Conservation (phyloP, 768 basidiomycete species). For the Pholiota microspora region DNA sequence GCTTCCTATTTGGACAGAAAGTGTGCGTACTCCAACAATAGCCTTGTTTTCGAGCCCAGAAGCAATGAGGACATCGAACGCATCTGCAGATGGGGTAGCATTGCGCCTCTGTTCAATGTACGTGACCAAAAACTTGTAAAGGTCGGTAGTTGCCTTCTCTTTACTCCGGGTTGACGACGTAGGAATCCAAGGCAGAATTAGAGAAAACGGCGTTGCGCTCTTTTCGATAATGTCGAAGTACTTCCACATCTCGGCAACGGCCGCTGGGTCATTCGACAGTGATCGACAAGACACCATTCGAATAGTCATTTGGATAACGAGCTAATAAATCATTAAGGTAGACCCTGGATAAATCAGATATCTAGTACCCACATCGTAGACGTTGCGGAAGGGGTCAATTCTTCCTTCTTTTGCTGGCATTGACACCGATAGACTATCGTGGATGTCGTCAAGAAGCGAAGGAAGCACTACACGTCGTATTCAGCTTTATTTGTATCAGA, state of each 20-base stretch:
- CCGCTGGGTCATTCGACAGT: constrained; percentile 25
- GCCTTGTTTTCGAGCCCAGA: constrained; percentile 25
- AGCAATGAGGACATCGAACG: constrained; percentile 33
- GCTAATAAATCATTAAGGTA: constrained; percentile 11
- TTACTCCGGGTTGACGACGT: constrained; percentile 27
- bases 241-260: constrained; percentile 21
- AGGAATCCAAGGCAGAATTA: constrained; percentile 35
- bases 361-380: constrained; percentile 29
- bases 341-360: neutral
- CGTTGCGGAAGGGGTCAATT: constrained; percentile 31
- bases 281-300: constrained; percentile 34
- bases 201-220: constrained; percentile 28
- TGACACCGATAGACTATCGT: constrained; percentile 22
- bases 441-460: constrained; percentile 24
- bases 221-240: constrained; percentile 32
- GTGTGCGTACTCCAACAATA: constrained; percentile 23
- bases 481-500: neutral
- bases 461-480: constrained; percentile 12
- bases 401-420: constrained; percentile 20
- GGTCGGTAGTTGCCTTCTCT: constrained; percentile 26
- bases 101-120: constrained; percentile 28
- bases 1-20: neutral
- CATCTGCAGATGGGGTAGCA: constrained; percentile 23
- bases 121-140: constrained; percentile 24
- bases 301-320: constrained; percentile 35